Base-by-base conservation (phyloP, 2,329 filamentous ascomycete genomes). In the Cladophialophora yegresii region DNA sequence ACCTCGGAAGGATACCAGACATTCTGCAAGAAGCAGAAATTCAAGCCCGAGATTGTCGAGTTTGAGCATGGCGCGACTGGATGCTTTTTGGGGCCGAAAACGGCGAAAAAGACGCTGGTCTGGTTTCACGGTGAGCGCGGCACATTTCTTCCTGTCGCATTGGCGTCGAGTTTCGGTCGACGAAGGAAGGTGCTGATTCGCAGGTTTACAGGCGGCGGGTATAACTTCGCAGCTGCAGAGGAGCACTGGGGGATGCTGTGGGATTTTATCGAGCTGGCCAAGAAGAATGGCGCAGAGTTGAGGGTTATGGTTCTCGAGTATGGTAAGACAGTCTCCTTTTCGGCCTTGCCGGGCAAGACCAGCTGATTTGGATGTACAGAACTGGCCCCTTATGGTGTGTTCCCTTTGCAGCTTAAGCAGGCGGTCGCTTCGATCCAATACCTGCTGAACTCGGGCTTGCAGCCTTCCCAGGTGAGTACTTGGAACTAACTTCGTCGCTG, bases 331-430 rank as follows among this genome's bases (percentile, higher is more conserved):
- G 30, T 20, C 26, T 55, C 8, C n/a, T 30, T n/a, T 26, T 8
- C 10, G 6, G 4, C 20, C 36, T n/a, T 9, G 22, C 26, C 12
- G 10, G 28, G 49, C 70, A 72, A 2, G 10, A 30, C 12, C 12
- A 16, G 49, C 45, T 62, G 50, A 62, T 32, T 49, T 32, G 13
- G 32, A 23, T 7, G n/a, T 16, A 32, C 67, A 72, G 23, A 80
- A 78, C 79, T 87, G 16, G 79, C 84, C 0, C 79, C 79, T 0
- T 65, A 73, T 6, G 77, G 73, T 7, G 72, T 73, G 1, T 81
- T 80, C 59, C 79, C 79, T 7, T 76, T 73, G 1, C 79, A 81
- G 63, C 71, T 80, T n/a, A 74, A 73, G 33, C 77, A 81, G 65
- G 76, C 76, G 1, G 77, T 78, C 26, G 73, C 72, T 28, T 74